phyloP scores from a whole-genome alignment of 2,329 filamentous ascomycete species.

The Diplodia seriata region DNA sequence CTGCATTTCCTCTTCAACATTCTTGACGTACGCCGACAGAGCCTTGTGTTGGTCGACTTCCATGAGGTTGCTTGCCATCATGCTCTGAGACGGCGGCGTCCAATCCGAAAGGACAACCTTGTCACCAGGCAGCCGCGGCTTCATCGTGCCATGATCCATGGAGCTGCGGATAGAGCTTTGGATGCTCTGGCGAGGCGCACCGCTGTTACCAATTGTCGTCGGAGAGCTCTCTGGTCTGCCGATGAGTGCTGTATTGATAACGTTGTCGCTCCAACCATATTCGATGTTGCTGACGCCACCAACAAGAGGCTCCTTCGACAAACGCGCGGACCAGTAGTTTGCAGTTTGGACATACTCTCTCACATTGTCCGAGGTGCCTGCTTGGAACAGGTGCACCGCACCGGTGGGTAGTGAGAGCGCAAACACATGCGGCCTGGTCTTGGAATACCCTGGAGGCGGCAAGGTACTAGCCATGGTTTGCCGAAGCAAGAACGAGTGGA shows the following conservation, averaged over 20 bases:
- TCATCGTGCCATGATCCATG: constrained; percentile 63
- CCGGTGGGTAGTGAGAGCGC: constrained; percentile 89
- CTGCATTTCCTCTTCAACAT: constrained; percentile 84
- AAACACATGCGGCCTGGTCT: constrained; percentile 89
- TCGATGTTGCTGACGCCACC: constrained; percentile 97
- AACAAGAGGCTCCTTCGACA: constrained; percentile 90
- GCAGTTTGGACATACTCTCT: constrained; percentile 92
- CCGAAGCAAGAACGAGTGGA: constrained; percentile 85
- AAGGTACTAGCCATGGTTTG: constrained; percentile 91
- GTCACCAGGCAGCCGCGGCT: constrained; percentile 80
- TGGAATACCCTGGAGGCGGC: constrained; percentile 90
- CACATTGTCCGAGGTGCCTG: constrained; percentile 91
- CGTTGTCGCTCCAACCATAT: constrained; percentile 90
- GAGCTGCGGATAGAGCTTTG: constrained; percentile 68
- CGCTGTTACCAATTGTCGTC: constrained; percentile 43
- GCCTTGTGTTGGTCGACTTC: constrained; percentile 83
- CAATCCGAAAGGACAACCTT: constrained; percentile 84
- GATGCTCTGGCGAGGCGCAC: constrained; percentile 62
- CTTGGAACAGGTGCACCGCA: constrained; percentile 97
- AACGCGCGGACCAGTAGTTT: constrained; percentile 96
- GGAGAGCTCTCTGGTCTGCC: constrained; percentile 50
- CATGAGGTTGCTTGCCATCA: constrained; percentile 79
- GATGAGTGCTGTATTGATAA: constrained; percentile 65
- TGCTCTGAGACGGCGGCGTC: constrained; percentile 86
- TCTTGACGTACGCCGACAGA: constrained; percentile 79